Evolutionary conservation across 2,329 filamentous ascomycete genomes (phyloP), one percentile per base, ranked within the genome.

Genomic region (Elsinoe arachidis): DNA sequence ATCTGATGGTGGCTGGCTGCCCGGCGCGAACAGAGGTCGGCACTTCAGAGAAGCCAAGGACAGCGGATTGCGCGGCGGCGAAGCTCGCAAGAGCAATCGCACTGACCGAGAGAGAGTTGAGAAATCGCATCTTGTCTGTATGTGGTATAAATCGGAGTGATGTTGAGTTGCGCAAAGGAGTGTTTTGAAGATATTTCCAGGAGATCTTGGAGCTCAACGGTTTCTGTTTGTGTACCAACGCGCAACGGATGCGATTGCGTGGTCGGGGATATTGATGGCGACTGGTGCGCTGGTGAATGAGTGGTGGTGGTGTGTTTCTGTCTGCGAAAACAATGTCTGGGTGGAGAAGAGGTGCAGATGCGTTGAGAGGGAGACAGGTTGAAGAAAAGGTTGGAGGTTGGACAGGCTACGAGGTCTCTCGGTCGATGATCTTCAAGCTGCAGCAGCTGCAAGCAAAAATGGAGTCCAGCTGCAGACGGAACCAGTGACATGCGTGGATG

Each of bases 11-110:
- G 60, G 74, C 70, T 26, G 73, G 70, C 63, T 79, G 65, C 49
- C 81, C 81, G 56, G 75, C 74, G 51, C 71, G 65, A 55, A 82
- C 70, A 49, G 72, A 67, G 30, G 68, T 67, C 9, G 79, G 78
- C 63, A 78, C 76, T 43, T 73, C 71, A 61, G 80, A 81, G 72
- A 81, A 84, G 61, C 70, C 67, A 52, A 81, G 63, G n/a, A 63
- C 61, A n/a, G 62, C 64, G 6, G 70, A 69, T 60, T 78, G 72
- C 46, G 79, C 80, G 56, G 76, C 66, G 56, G 74, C 76, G 51
- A 75, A 61, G 52, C 70, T 64, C 57, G 75, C 65, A 53, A 79
- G 71, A 51, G 74, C 70, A 41, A 60, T 54, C 15, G 73, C 73
- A 63, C 70, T 65, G 52, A 74, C 72, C 62, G 82, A 61, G 61